Base-by-base conservation (phyloP, 2,329 filamentous ascomycete species). In the Aspergillus ruber region DNA sequence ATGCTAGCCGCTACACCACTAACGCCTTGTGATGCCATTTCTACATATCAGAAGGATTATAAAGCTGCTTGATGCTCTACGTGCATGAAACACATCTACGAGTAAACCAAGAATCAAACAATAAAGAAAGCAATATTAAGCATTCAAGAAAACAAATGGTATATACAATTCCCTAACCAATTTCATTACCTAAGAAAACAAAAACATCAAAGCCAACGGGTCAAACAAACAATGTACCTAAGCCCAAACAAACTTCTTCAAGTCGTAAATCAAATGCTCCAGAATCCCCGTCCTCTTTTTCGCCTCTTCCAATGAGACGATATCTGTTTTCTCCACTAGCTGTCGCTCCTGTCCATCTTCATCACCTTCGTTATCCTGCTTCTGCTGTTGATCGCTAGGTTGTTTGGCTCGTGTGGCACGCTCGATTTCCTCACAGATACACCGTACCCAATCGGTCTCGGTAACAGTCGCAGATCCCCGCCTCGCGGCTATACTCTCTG, bases 161-260 rank as follows among this genome's bases (percentile, higher is more conserved):
- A 29, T 29, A 12, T 29, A 29, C 25, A 29, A 12, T 29, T 29
- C 17, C 36, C 17, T 39, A n/a, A 17, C 3, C 21, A 42, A 29
- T 9, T 8, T 10, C 9, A 29, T 25, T 9, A n/a, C 3, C n/a
- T n/a, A 17, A 39, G 10, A 17, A 12, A 17, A 8, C 15, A 29
- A 17, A 15, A 6, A n/a, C n/a, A n/a, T 10, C 40, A 41, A 15
- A 23, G 9, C 9, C 39, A 20, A 41, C 6, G 7, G n/a, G 18
- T n/a, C 7, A 12, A 17, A 32, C 7, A 6, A 17, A n/a, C 13
- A 35, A 29, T 18, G 15, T 2, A 33, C 32, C 68, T 59, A 81
- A 3, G 78, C 76, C 93, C 93, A 97, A 10, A 98, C 90, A 64
- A 97, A 71, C 74, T 88, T 95, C 80, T 95, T 96, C 59, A 97